These are phyloP conservation scores for Penicillium argentinense DNA, from an alignment of 495 filamentous ascomycete species.

Conservation along the genomic window DNA sequence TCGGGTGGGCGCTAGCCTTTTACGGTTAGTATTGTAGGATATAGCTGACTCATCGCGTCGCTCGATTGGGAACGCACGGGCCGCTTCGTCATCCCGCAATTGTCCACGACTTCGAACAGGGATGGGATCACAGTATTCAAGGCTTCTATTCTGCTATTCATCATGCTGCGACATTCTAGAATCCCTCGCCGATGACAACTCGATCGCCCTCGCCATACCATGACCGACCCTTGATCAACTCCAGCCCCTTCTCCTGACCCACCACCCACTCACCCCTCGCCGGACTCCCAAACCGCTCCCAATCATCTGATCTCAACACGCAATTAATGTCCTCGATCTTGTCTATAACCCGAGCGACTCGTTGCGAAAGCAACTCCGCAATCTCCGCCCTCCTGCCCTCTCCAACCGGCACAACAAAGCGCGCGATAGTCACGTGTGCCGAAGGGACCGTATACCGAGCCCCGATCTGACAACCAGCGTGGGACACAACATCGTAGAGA, in stretches of 20 bases:
- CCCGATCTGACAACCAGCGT: constrained; percentile 58
- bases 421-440: constrained; percentile 82
- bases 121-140: too few relatives aligned
- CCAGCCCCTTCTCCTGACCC: constrained; percentile 73
- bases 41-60: constrained; percentile 24
- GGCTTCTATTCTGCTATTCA: too few relatives aligned
- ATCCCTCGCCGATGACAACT: constrained; percentile 60
- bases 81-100: not conserved
- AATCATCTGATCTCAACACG: constrained; percentile 65
- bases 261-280: constrained; percentile 66
- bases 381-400: constrained; percentile 18
- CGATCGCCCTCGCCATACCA: constrained; percentile 84
- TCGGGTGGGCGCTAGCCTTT: constrained; percentile 35
- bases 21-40: constrained; percentile 17
- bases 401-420: constrained; percentile 65
- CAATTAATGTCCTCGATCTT: constrained; percentile 74
- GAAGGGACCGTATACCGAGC: constrained; percentile 84
- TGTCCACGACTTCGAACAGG: too few relatives aligned
- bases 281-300: constrained; percentile 53
- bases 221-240: constrained; percentile 64
- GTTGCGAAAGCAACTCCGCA: constrained; percentile 34
- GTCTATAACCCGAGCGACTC: constrained; percentile 58
- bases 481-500: constrained; percentile 59
- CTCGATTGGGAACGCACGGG: constrained; percentile 11
- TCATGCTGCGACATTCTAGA: too few relatives aligned